Evolutionary conservation across 2,329 filamentous ascomycete species (phyloP), one percentile per base, ranked within the genome.

Genomic region (Plectosphaerella sp.): DNA sequence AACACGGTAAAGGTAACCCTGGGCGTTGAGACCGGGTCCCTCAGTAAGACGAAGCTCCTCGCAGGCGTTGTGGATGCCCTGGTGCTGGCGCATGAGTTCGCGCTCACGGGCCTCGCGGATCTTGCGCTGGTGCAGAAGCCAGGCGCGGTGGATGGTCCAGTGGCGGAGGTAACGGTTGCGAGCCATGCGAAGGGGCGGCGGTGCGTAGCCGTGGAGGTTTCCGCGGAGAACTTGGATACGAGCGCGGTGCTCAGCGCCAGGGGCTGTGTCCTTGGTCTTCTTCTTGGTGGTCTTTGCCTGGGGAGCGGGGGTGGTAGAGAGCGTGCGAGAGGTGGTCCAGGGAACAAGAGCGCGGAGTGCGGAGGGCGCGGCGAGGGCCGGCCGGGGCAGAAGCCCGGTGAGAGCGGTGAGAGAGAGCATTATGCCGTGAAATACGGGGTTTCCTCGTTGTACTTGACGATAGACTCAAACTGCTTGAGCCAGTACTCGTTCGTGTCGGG

Each of bases 131-230:
- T 87, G 88, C 28, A 97, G 78, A 63, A 89, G 80, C 91, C 92
- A 97, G 20, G 93, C 93, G 62, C 94, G 91, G 77, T 97, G 92
- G 71, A 99, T 97, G 49, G 94, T 97, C 94, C 94, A 99, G 78
- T 99, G 94, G 46, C 94, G 89, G 58, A 99, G 84, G 71, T 85
- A 82, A 52, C 94, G 86, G 70, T 88, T 88, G 61, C 93, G 91
- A 41, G 84, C 91, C 81, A 97, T 92, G 62, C 91, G 88, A 58
- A 99, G 82, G 1, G 94, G 92, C 0, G 81, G 73, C 5, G 79
- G 80, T 1, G 76, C 73, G n/a, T 66, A 67, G 28, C 75, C 74
- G 59, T 77, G 76, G 67, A 78, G 75, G 56, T 77, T 75, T 49
- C 70, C 63, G 53, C 70, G 72, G 53, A 79, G 68, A 53, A 72